phyloP scores from a whole-genome alignment of 2,329 filamentous ascomycete genomes.

The Thermothelomyces thermophilus region DNA sequence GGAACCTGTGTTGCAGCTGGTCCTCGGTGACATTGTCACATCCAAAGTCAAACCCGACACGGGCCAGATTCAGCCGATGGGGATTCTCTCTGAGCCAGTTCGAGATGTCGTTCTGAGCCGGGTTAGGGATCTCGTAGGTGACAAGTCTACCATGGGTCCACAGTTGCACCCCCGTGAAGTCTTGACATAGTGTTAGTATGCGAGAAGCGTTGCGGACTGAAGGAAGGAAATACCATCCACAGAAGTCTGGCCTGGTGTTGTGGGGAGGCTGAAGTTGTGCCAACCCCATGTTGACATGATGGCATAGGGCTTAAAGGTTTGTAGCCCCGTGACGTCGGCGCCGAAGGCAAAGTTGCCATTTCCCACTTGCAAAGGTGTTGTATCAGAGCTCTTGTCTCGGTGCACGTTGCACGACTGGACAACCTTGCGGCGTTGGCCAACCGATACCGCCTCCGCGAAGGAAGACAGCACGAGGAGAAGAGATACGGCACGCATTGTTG shows the following conservation, averaged over 20 bases:
- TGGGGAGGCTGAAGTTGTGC: conserved; percentile 44
- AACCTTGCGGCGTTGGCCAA: conserved; percentile 29
- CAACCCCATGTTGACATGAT: conserved; percentile 44
- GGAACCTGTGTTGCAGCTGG: conserved; percentile 34
- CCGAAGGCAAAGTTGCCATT: conserved; percentile 45
- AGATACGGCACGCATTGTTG: conserved; percentile 13
- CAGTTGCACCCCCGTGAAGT: conserved; percentile 38
- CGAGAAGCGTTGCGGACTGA: too few relatives aligned
- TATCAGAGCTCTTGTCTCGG: conserved; percentile 41
- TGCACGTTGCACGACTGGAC: conserved; percentile 40
- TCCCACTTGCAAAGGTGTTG: conserved; percentile 46
- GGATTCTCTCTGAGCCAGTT: conserved; percentile 43
- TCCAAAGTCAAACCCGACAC: conserved; percentile 41
- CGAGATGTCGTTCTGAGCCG: conserved; percentile 36
- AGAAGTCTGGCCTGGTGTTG: conserved; percentile 33
- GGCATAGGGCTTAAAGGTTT: conserved; percentile 41
- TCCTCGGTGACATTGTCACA: conserved; percentile 35
- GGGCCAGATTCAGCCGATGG: conserved; percentile 44
- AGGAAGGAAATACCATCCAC: conserved; percentile 27
- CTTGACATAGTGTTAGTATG: conserved; percentile 11
- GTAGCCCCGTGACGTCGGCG: conserved; percentile 41
- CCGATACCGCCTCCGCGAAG: conserved; percentile 21
- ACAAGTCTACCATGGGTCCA: conserved; percentile 38
- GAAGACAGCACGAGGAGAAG: conserved; percentile 16
- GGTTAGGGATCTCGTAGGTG: conserved; percentile 38